Evolutionary conservation across 441 rosid species (phyloP), one percentile per base, ranked within the genome.

Genomic region (Adansonia madagascariensis): DNA sequence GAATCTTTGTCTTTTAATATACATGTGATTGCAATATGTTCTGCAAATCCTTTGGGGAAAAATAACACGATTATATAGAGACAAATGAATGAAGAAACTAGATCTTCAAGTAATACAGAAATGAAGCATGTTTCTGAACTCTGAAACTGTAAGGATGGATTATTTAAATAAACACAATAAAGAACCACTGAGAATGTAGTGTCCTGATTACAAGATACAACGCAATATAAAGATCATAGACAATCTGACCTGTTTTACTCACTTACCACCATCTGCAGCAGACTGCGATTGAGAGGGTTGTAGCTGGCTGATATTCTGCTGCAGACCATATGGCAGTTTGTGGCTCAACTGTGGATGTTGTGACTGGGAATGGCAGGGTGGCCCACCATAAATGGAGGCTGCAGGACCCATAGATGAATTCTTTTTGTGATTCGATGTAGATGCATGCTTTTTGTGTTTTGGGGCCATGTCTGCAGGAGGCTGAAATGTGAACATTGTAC

Each of bases 261-360:
- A 1, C 53, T 14, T 70, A 57, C 79, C 74, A 52, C 64, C 68
- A 63, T 63, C 64, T 20, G 50, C 56, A 50, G 35, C 80, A 78
- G 73, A 55, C 10, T 63, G 80, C 73, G 72, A 50, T 59, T 71
- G 72, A 64, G 63, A 64, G 47, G 62, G 60, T 11, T 50, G 24
- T 24, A 41, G 53, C 15, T 57, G 66, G 64, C 66, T 20, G 39
- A 14, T 41, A 24, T 66, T 43, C 71, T 75, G 71, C 71, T 35
- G 71, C 71, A 47, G 24, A 49, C 11, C 61, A 64, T 6, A 31
- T 6, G 70, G 61, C 49, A 46, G 80, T 49, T 70, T 59, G 59
- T 14, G 62, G 75, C 46, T 70, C 49, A 55, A 22, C 6, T 27
- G 80, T 61, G 63, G 60, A 39, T 47, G 59, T 5, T 11, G 74